Evolutionary conservation across 139 green algal species (phyloP).

Genomic region (Limnomonas spitsbergensis): DNA sequence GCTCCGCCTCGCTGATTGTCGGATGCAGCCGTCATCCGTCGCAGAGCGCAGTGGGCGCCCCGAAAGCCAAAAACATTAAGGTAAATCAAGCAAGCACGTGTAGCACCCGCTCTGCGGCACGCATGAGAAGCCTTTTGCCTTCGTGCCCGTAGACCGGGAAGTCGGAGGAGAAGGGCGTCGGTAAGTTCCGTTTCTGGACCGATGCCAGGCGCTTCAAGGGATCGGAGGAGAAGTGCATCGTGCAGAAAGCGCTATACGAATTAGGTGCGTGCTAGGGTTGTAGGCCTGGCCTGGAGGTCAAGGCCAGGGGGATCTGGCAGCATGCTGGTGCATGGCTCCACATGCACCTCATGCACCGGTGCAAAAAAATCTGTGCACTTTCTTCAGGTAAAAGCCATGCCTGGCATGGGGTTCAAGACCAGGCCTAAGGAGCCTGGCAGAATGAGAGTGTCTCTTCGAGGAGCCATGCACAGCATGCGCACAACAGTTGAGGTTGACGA

Average conservation of each 20-base stretch:
- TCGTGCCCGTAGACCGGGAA: slow-evolving; percentile 7
- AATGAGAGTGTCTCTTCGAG: too few relatives aligned
- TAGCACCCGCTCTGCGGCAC: neutral
- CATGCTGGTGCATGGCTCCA: too few relatives aligned
- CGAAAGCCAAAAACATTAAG: neutral
- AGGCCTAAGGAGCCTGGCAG: too few relatives aligned
- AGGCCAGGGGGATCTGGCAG: neutral
- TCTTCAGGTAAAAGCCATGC: too few relatives aligned
- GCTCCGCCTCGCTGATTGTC: too few relatives aligned
- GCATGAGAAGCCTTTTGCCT: neutral
- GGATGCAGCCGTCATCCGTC: neutral
- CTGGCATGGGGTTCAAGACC: too few relatives aligned
- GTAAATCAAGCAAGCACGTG: neutral
- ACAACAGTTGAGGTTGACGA: too few relatives aligned
- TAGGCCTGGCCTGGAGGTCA: too few relatives aligned
- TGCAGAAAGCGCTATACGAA: slow-evolving; percentile 48
- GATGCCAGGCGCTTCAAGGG: slow-evolving; percentile 61
- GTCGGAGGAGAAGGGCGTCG: slow-evolving; percentile 11
- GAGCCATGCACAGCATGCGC: too few relatives aligned
- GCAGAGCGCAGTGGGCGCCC: neutral
- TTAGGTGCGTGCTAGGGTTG: slow-evolving; percentile 25
- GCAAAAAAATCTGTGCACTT: too few relatives aligned
- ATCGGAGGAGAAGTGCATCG: slow-evolving; percentile 41
- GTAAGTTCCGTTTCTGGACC: slow-evolving; percentile 51
- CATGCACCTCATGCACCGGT: too few relatives aligned